Evolutionary conservation across 805 yeast species (phyloP), one percentile per base, ranked within the genome.

Genomic region (Wickerhamiella sorbophila): DNA sequence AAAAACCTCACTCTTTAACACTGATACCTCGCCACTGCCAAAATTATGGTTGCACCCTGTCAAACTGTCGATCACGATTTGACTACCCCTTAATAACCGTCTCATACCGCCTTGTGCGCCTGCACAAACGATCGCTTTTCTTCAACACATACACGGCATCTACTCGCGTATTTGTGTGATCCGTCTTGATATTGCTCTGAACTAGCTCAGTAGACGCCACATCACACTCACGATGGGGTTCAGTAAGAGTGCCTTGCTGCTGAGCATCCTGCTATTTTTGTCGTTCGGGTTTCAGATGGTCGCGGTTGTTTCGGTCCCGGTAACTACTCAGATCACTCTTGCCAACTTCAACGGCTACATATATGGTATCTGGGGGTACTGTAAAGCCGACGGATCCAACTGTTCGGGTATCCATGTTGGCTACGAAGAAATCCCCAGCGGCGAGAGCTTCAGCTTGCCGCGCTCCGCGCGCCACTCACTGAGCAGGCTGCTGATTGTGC

Each of bases 331-430:
- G 17, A 63, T 79, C 20, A 52, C 71, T 2, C 64, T 80, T 2
- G 71, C 80, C 38, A 56, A 66, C 1, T 73, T 64, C 52, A 61
- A 63, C 17, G 72, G 67, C 16, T 66, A 66, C 53, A 56, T 61
- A 47, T 80, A 75, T 52, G 88, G 88, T 2, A 82, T 79, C 1
- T 77, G 77, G 59, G 88, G 88, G 1, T 67, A 73, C 49, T 80
- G 88, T 56, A 53, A 61, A 29, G 40, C 36, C 12, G 43, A 44
- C 14, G 51, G 58, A 5, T 53, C 53, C 3, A 48, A 49, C 1
- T 74, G 79, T 51, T 62, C 72, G 1, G 21, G 43, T 0, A 58
- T 62, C 1, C 55, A 65, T 3, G 59, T 74, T 3, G 79, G 79
- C 0, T 71, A 71, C 48, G 38, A 48, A 20, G 44, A 48, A 42